These are phyloP conservation scores for Xeromyces bisporus DNA, from an alignment of 495 filamentous ascomycete genomes.

Conservation along the genomic window DNA sequence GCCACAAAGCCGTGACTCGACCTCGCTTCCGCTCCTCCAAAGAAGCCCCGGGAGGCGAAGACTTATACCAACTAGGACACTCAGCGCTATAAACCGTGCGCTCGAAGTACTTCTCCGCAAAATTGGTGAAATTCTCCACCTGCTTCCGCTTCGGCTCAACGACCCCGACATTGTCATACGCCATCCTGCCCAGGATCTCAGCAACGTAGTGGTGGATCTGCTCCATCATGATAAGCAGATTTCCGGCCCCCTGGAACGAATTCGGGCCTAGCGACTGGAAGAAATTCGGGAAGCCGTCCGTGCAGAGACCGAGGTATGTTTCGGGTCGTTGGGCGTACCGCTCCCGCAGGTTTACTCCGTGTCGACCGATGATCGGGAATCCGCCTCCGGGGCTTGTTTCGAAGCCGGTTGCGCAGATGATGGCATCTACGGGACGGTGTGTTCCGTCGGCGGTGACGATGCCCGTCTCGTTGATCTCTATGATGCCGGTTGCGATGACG, in stretches of 20 bases:
- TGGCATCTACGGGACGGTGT: constrained; percentile 13
- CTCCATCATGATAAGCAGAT: constrained; percentile 31
- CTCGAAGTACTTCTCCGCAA: constrained; percentile 33
- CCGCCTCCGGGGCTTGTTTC: constrained; percentile 24
- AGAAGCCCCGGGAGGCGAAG: background rate
- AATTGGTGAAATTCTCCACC: constrained; percentile 33
- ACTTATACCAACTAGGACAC: constrained; percentile 42
- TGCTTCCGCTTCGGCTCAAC: constrained; percentile 26
- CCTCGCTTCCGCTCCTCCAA: constrained; percentile 21
- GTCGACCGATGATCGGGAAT: constrained; percentile 21
- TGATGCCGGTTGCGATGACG: constrained; percentile 12
- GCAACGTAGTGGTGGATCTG: constrained; percentile 31
- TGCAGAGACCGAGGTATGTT: constrained; percentile 12
- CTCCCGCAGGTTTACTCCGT: constrained; percentile 16
- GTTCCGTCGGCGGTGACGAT: constrained; percentile 26
- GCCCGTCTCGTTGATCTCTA: constrained; percentile 20
- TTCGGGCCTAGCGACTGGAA: constrained; percentile 24
- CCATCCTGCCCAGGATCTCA: constrained; percentile 12
- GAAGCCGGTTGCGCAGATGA: constrained; percentile 35
- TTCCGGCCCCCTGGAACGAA: constrained; percentile 18
- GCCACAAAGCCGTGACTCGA: constrained; percentile 26
- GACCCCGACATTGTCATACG: constrained; percentile 31
- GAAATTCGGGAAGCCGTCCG: constrained; percentile 17
- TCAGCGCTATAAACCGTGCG: constrained; percentile 31
- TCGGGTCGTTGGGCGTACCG: constrained; percentile 16